phyloP scores from a whole-genome alignment of 2,329 filamentous ascomycete species.

The Fusarium chlamydosporum region DNA sequence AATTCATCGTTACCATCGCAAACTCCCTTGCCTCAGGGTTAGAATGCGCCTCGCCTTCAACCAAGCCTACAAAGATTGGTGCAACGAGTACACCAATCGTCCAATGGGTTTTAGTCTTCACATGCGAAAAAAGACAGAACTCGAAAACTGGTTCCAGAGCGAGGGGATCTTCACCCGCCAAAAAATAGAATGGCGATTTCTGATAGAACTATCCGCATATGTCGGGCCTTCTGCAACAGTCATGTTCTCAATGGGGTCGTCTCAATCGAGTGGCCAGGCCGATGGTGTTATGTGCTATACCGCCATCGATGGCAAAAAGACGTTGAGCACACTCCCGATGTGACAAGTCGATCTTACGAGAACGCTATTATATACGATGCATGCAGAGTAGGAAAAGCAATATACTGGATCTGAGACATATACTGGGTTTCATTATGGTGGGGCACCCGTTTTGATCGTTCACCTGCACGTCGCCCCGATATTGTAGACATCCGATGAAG shows the following conservation, averaged over 20 bases:
- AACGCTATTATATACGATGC: not conserved
- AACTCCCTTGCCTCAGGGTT: not conserved
- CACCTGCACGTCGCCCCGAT: not conserved
- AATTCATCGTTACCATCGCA: not conserved
- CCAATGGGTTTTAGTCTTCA: slow-evolving; percentile 25
- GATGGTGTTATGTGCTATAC: not conserved
- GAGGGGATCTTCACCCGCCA: slow-evolving; percentile 11
- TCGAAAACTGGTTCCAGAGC: slow-evolving; percentile 21
- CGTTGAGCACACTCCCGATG: not conserved
- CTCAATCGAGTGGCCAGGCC: not conserved
- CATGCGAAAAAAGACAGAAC: slow-evolving; percentile 9
- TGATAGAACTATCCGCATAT: not conserved
- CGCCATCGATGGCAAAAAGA: not conserved
- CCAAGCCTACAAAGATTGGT: slow-evolving; percentile 12
- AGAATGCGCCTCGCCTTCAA: slow-evolving; percentile 4
- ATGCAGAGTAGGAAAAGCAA: not conserved
- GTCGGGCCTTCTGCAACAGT: slow-evolving; percentile 10
- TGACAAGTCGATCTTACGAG: not conserved
- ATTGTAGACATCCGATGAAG: not conserved
- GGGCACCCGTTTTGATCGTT: not conserved
- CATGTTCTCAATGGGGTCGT: not conserved
- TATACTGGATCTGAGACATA: slow-evolving; percentile 5
- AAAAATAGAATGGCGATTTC: slow-evolving; percentile 24
- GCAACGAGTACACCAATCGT: not conserved
- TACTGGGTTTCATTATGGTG: not conserved